These are phyloP conservation scores for Metschnikowia cerradonensis DNA, from an alignment of 805 yeast species.

Conservation along the genomic window DNA sequence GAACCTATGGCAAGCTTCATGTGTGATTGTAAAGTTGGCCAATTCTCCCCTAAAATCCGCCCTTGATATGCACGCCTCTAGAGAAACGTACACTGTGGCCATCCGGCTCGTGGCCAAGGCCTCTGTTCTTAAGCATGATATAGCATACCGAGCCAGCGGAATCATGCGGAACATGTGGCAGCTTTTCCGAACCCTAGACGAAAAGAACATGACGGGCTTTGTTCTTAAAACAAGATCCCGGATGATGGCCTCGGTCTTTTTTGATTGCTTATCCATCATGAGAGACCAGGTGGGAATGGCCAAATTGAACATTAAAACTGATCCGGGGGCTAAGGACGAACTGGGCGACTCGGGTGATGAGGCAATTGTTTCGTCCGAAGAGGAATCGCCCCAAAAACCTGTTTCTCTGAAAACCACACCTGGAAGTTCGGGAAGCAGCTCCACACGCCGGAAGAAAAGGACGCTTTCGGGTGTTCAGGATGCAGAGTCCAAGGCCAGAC, in stretches of 20 bases:
- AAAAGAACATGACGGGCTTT: slow-evolving; percentile 38
- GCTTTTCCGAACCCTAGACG: slow-evolving; percentile 64
- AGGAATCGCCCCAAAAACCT: slow-evolving; percentile 18
- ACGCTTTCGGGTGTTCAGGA: slow-evolving; percentile 52
- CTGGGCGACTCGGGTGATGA: slow-evolving; percentile 26
- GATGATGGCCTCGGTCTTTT: slow-evolving; percentile 89
- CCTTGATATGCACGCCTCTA: slow-evolving; percentile 69
- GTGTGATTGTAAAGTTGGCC: slow-evolving; percentile 71
- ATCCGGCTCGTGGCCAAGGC: slow-evolving; percentile 69
- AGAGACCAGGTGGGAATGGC: slow-evolving; percentile 88
- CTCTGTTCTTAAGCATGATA: slow-evolving; percentile 84
- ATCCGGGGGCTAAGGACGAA: slow-evolving; percentile 18
- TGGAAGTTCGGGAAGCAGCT: slow-evolving; percentile 34
- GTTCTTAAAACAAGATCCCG: slow-evolving; percentile 68
- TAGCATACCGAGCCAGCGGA: slow-evolving; percentile 89
- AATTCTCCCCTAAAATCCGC: slow-evolving; percentile 69
- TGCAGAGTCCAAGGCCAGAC: slow-evolving; percentile 70
- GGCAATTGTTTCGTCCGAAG: slow-evolving; percentile 13
- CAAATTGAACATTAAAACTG: slow-evolving; percentile 42
- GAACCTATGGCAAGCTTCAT: slow-evolving; percentile 88
- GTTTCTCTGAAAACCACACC: slow-evolving; percentile 30
- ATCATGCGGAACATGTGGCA: slow-evolving; percentile 95
- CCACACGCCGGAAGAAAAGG: slow-evolving; percentile 37
- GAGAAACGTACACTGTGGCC: slow-evolving; percentile 62
- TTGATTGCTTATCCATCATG: slow-evolving; percentile 82